phyloP scores from a whole-genome alignment of 495 filamentous ascomycete species.

The Letharia lupina region DNA sequence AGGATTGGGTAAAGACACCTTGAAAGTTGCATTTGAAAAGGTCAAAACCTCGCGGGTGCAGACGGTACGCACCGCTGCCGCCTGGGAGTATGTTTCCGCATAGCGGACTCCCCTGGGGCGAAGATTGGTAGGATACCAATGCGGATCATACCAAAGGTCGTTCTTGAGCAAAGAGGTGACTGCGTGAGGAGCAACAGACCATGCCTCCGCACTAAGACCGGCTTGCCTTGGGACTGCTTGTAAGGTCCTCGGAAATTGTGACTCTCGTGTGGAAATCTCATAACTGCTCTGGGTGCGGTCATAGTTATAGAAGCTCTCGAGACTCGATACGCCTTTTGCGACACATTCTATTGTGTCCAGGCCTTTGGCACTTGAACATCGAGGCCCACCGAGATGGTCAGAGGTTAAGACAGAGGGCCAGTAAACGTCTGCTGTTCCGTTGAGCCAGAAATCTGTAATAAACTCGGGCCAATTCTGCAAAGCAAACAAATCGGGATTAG shows the following conservation, averaged over 20 bases:
- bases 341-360: neutral
- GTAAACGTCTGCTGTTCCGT: conserved; percentile 9
- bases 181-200: conserved; percentile 17
- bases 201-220: conserved; percentile 11
- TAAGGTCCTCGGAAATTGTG: conserved; percentile 7
- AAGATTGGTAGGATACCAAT: conserved; percentile 1
- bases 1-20: conserved; percentile 8
- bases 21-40: neutral
- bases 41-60: conserved; percentile 1
- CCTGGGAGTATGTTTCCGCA: conserved; percentile 5
- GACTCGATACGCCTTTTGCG: neutral
- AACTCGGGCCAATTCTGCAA: conserved; percentile 11
- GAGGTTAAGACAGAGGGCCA: conserved; percentile 9
- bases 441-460: conserved; percentile 10
- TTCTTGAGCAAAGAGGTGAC: conserved; percentile 5
- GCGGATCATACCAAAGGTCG: conserved; percentile 12
- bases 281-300: neutral
- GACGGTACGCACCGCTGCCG: conserved; percentile 16
- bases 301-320: conserved; percentile 4
- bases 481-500: neutral
- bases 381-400: conserved; percentile 11
- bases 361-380: neutral
- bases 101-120: conserved; percentile 4
- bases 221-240: neutral
- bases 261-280: conserved; percentile 2